Conservation (phyloP, 1,284 basidiomycete genomes). For the Moesziomyces aphidis region DNA sequence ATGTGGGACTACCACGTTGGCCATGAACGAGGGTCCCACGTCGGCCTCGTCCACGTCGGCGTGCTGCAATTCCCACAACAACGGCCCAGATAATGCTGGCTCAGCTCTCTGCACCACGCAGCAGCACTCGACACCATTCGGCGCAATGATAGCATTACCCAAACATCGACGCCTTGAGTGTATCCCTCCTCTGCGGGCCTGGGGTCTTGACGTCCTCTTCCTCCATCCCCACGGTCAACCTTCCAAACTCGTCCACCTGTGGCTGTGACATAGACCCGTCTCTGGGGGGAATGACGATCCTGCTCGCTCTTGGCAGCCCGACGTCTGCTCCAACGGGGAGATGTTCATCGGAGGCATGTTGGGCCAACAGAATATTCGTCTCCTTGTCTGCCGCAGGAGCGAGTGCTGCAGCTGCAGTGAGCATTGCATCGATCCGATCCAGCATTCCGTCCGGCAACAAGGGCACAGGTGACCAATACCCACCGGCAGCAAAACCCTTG, state of each 20-base stretch:
- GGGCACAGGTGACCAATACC: slow-evolving; percentile 57
- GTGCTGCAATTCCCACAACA: too few relatives aligned
- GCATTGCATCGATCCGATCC: slow-evolving; percentile 40
- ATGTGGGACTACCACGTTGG: too few relatives aligned
- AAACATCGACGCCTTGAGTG: slow-evolving; percentile 20
- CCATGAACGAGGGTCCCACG: too few relatives aligned
- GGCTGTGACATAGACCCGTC: slow-evolving; percentile 23
- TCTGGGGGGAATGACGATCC: slow-evolving; percentile 36
- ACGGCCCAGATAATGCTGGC: too few relatives aligned
- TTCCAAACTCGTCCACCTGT: slow-evolving; percentile 16
- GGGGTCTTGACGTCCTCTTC: slow-evolving; percentile 28
- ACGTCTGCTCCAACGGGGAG: not conserved
- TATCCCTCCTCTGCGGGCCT: slow-evolving; percentile 31
- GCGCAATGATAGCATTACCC: not conserved
- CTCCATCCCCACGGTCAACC: not conserved
- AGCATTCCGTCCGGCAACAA: slow-evolving; percentile 53
- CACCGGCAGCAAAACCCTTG: slow-evolving; percentile 55
- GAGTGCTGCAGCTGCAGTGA: slow-evolving; percentile 24
- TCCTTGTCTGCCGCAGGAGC: slow-evolving; percentile 7
- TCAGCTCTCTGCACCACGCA: too few relatives aligned
- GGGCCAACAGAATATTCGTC: slow-evolving; percentile 26
- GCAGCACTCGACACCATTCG: not conserved
- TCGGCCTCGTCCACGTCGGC: too few relatives aligned
- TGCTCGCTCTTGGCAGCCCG: slow-evolving; percentile 7
- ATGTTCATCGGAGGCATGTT: slow-evolving; percentile 22